Evolutionary conservation across 148 eudicot genomes (phyloP).

Genomic region (Nepenthes gracilis): DNA sequence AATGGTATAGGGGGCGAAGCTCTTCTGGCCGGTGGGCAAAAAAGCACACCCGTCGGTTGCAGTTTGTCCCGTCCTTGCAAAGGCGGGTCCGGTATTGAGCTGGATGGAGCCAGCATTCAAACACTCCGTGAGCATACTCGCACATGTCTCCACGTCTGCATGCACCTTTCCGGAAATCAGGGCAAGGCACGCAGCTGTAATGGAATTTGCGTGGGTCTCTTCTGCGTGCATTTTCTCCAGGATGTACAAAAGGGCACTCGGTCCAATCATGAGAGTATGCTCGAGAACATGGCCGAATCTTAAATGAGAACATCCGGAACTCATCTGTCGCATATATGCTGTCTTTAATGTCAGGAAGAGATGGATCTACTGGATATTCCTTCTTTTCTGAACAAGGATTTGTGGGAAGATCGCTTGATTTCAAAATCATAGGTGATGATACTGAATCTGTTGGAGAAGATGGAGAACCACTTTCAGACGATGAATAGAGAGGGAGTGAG

Average conservation of each 20-base stretch:
- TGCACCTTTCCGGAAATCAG: conserved; percentile 68
- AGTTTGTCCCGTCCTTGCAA: conserved; percentile 49
- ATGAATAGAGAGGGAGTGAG: conserved; percentile 56
- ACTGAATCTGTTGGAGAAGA: conserved; percentile 38
- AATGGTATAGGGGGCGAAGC: conserved; percentile 61
- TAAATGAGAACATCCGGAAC: conserved; percentile 81
- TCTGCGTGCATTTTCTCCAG: conserved; percentile 83
- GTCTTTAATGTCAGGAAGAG: conserved; percentile 73
- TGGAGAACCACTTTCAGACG: conserved; percentile 34
- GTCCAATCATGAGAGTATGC: conserved; percentile 94
- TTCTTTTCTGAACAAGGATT: conserved; percentile 49
- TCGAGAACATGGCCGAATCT: conserved; percentile 70
- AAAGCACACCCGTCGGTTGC: conserved; percentile 63
- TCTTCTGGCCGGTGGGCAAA: conserved; percentile 67
- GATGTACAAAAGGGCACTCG: conserved; percentile 86
- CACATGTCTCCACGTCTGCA: conserved; percentile 75
- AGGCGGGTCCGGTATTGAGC: conserved; percentile 30
- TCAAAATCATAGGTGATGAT: conserved; percentile 34
- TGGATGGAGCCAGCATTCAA: conserved; percentile 46
- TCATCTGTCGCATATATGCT: conserved; percentile 71
- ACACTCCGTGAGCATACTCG: conserved; percentile 74
- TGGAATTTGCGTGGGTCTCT: conserved; percentile 76
- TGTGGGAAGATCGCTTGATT: conserved; percentile 21
- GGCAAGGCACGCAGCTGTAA: conserved; percentile 82
- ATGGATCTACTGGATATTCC: conserved; percentile 71